Evolutionary conservation across 495 filamentous ascomycete genomes (phyloP).

Genomic region (Halenospora varia): DNA sequence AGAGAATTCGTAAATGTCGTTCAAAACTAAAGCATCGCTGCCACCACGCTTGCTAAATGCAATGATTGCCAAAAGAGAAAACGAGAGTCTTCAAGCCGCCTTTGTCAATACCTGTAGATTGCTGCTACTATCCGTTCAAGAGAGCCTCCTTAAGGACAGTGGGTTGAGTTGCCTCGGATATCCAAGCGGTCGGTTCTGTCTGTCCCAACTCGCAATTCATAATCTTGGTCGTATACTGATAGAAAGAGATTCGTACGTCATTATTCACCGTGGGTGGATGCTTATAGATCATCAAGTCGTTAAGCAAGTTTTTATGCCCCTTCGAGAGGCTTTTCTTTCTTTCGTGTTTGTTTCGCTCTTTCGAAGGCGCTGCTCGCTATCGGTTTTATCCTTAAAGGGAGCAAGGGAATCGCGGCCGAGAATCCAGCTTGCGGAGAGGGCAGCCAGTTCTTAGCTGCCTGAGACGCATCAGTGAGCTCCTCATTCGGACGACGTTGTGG

Average conservation of each 20-base stretch:
- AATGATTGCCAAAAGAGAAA: slow-evolving; percentile 11
- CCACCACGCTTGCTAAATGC: slow-evolving; percentile 31
- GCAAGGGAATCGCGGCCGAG: slow-evolving; percentile 12
- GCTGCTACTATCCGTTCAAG: not conserved
- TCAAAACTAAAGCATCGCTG: slow-evolving; percentile 10
- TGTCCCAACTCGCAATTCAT: slow-evolving; percentile 15
- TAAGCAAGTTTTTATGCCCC: slow-evolving; percentile 13
- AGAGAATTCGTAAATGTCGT: slow-evolving; percentile 6
- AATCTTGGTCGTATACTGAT: slow-evolving; percentile 8
- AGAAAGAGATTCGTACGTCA: slow-evolving; percentile 20
- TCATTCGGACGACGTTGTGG: slow-evolving; percentile 43
- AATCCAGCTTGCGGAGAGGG: slow-evolving; percentile 9
- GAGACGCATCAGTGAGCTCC: slow-evolving; percentile 18
- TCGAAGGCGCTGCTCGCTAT: not conserved
- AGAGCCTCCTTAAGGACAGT: slow-evolving; percentile 23
- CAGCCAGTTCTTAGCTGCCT: slow-evolving; percentile 23
- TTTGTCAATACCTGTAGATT: slow-evolving; percentile 1
- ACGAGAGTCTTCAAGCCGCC: slow-evolving; percentile 19
- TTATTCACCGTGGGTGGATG: slow-evolving; percentile 10
- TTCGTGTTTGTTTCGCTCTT: slow-evolving; percentile 11
- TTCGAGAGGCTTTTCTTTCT: slow-evolving; percentile 15
- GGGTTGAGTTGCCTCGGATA: slow-evolving; percentile 25
- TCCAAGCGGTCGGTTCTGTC: slow-evolving; percentile 24
- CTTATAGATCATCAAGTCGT: slow-evolving; percentile 13
- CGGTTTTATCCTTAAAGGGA: slow-evolving; percentile 1